A percentile compares a stretch with the other conserved stretches of the same genome.
These are phyloP conservation scores for Pezicula neosporulosa DNA, from an alignment of 2,329 filamentous ascomycete species.

Conservation along the genomic window DNA sequence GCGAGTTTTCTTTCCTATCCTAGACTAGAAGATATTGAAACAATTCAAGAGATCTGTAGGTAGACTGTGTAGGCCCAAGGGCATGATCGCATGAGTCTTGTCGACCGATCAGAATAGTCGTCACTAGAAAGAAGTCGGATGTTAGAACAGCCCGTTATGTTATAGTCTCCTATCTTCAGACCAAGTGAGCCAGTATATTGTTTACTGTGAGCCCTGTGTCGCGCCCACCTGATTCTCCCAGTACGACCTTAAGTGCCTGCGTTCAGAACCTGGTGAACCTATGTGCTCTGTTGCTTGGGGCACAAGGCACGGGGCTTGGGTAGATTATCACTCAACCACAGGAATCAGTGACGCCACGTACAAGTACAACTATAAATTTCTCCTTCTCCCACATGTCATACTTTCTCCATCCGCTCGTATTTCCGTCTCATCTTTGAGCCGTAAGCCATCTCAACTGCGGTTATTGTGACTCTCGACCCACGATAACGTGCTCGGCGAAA, in stretches of 20 bases:
- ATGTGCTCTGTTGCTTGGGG: neutral
- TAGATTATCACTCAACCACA: neutral
- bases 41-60: neutral
- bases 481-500: neutral
- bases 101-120: neutral
- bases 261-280: neutral
- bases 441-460: neutral
- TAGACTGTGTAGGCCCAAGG: neutral
- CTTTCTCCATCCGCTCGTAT: neutral
- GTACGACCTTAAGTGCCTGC: neutral
- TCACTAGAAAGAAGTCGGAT: neutral
- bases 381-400: neutral
- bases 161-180: neutral
- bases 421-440: neutral
- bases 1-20: neutral
- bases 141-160: neutral
- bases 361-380: neutral
- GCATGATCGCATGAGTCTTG: neutral
- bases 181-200: neutral
- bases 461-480: neutral
- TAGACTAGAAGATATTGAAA: neutral
- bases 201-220: neutral
- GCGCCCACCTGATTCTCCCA: neutral
- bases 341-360: neutral
- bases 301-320: neutral